Percentiles rank a stretch among this genome's conserved stretches.
Evolutionary conservation across 257 asterid genomes (phyloP).

Genomic region (Solanum clarkiae): DNA sequence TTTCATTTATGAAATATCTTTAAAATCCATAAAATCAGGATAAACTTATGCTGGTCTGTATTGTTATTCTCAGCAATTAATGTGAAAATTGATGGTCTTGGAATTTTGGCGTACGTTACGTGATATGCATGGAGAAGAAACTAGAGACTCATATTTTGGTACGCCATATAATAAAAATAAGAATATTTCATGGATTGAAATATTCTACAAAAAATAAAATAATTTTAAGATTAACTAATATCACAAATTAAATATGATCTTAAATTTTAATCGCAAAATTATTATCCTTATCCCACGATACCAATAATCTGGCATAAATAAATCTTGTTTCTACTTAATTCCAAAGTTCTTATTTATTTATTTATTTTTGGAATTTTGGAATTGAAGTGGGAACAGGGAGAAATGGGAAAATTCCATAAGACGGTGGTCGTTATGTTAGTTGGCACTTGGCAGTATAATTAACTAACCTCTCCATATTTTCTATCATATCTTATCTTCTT

Average conservation of each 20-base stretch:
- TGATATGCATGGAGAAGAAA: not conserved
- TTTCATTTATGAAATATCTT: not conserved
- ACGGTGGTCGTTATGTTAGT: not conserved
- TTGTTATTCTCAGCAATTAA: not conserved
- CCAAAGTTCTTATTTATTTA: not conserved
- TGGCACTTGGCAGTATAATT: not conserved
- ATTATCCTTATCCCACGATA: not conserved
- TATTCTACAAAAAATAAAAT: not conserved
- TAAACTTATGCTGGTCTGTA: not conserved
- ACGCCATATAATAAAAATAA: not conserved
- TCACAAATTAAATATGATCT: fast-evolving
- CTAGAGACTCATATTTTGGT: not conserved
- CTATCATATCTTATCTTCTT: not conserved
- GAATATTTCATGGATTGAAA: not conserved
- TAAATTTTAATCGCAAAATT: not conserved
- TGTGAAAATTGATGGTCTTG: not conserved
- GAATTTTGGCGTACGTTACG: not conserved
- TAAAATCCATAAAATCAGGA: not conserved
- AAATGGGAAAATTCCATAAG: not conserved
- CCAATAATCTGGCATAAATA: not conserved
- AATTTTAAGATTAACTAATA: not conserved
- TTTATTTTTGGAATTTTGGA: not conserved
- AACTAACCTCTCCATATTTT: not conserved
- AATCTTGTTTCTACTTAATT: not conserved
- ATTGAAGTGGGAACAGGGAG: not conserved